Percentiles rank a stretch among this genome's conserved stretches.
Evolutionary conservation across 192 early-diverging fungal genomes (phyloP).

Genomic region (Coemansia sp.): DNA sequence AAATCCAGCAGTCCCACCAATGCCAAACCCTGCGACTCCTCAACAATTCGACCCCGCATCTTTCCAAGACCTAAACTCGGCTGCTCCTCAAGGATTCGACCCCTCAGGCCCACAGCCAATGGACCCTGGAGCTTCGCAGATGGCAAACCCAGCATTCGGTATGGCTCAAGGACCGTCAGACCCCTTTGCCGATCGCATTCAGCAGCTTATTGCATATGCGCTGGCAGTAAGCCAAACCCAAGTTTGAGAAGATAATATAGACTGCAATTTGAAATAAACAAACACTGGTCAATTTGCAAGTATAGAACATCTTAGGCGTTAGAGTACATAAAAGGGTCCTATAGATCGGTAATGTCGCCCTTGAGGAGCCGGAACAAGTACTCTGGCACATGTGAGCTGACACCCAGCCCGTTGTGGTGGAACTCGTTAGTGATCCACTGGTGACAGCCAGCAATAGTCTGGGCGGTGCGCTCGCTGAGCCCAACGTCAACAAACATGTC

Average conservation of each 20-base stretch:
- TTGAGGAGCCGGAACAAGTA: conserved; percentile 61
- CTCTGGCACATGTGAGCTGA: conserved; percentile 55
- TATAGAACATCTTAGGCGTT: not conserved
- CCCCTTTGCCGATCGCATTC: conserved; percentile 10
- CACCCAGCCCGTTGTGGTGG: conserved; percentile 61
- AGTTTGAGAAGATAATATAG: conserved; percentile 1
- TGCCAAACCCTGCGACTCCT: not conserved
- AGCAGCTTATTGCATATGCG: conserved; percentile 28
- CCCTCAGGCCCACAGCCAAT: not conserved
- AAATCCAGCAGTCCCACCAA: not conserved
- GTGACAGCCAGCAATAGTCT: conserved; percentile 54
- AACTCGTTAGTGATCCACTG: conserved; percentile 72
- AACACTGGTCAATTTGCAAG: not conserved
- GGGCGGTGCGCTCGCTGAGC: conserved; percentile 60
- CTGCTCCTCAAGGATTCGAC: not conserved
- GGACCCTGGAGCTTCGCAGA: not conserved
- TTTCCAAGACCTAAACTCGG: not conserved
- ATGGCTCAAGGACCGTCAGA: not conserved
- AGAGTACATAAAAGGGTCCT: not conserved
- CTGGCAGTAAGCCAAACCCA: conserved; percentile 21
- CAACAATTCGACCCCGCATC: not conserved
- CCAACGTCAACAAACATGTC: conserved; percentile 71
- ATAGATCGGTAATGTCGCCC: conserved; percentile 53
- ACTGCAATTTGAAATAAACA: not conserved
- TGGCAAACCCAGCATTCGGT: not conserved